Percentiles rank a stretch among this genome's conserved stretches.
These are phyloP conservation scores for Lachancea fermentati DNA, from an alignment of 805 yeast genomes.

Conservation along the genomic window DNA sequence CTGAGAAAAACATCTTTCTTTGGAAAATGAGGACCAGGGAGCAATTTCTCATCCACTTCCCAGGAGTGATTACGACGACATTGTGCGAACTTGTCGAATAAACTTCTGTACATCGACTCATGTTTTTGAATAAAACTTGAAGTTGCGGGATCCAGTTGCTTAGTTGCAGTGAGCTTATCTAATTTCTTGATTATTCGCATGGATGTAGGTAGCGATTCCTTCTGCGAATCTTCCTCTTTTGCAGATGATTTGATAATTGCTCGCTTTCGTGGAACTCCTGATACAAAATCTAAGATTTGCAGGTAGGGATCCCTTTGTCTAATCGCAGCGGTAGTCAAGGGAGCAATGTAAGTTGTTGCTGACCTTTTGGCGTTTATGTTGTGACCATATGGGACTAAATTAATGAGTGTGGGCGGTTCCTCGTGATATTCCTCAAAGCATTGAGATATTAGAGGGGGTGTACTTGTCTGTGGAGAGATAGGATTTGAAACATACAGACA, in stretches of 20 bases:
- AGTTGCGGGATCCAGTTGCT: neutral
- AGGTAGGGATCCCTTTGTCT: slow-evolving; percentile 27
- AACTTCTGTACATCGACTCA: slow-evolving; percentile 18
- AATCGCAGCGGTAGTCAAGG: slow-evolving; percentile 23
- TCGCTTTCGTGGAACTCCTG: neutral
- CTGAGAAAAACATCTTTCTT: slow-evolving; percentile 14
- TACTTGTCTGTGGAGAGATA: neutral
- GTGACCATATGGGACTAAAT: slow-evolving; percentile 23
- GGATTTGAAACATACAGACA: slow-evolving; percentile 15
- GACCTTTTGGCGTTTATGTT: slow-evolving; percentile 27
- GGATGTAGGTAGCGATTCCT: slow-evolving; percentile 1
- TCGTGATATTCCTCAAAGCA: neutral
- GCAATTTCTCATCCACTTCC: slow-evolving; percentile 9
- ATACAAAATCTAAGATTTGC: slow-evolving; percentile 6
- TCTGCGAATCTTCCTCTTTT: neutral
- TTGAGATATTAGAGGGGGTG: neutral
- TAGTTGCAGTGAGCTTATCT: neutral
- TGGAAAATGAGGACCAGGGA: slow-evolving; percentile 16
- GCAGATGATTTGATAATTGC: neutral
- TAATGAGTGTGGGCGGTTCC: slow-evolving; percentile 10
- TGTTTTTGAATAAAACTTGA: slow-evolving; percentile 8
- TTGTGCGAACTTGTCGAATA: slow-evolving; percentile 26
- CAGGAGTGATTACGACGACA: slow-evolving; percentile 18
- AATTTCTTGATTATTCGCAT: slow-evolving; percentile 2
- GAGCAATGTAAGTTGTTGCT: slow-evolving; percentile 19